phyloP scores from a whole-genome alignment of 2,329 filamentous ascomycete genomes.

The Diaporthe ilicicola region DNA sequence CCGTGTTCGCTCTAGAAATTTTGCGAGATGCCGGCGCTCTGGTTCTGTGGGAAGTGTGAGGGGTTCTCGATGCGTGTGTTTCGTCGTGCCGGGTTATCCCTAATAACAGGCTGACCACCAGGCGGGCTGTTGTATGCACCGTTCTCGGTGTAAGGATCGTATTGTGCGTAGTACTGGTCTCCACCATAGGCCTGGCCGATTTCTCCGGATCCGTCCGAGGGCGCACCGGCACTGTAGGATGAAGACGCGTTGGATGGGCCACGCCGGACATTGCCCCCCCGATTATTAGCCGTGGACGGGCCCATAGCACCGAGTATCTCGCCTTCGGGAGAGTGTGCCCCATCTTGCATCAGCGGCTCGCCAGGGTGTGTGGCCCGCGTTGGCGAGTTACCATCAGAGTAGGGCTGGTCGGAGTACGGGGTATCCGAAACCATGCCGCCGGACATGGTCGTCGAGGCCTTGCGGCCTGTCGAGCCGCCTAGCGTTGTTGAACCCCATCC shows the following conservation, averaged over 20 bases:
- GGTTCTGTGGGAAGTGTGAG: slow-evolving; percentile 81
- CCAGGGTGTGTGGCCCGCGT: slow-evolving; percentile 71
- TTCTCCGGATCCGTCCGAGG: slow-evolving; percentile 74
- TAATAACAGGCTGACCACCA: slow-evolving; percentile 79
- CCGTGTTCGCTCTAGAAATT: slow-evolving; percentile 74
- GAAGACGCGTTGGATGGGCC: slow-evolving; percentile 96
- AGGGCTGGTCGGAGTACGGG: slow-evolving; percentile 72
- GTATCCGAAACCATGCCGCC: slow-evolving; percentile 78
- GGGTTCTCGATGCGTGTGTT: slow-evolving; percentile 96
- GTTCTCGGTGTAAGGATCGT: slow-evolving; percentile 65
- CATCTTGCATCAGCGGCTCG: slow-evolving; percentile 68
- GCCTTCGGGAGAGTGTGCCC: slow-evolving; percentile 69
- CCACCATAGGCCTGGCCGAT: slow-evolving; percentile 55
- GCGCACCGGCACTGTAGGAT: slow-evolving; percentile 84
- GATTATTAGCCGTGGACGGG: slow-evolving; percentile 72
- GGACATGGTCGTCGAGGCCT: slow-evolving; percentile 89
- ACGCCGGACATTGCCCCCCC: slow-evolving; percentile 77
- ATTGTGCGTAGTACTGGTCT: slow-evolving; percentile 66
- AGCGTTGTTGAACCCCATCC: slow-evolving; percentile 88
- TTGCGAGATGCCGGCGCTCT: slow-evolving; percentile 94
- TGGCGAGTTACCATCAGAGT: slow-evolving; percentile 61
- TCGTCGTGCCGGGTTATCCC: slow-evolving; percentile 89
- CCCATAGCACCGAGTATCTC: slow-evolving; percentile 88
- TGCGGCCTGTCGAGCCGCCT: slow-evolving; percentile 75
- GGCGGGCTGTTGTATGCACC: slow-evolving; percentile 42